Conservation (phyloP, 225 moss, liverwort and hornwort genomes). For the Asterella californica region DNA sequence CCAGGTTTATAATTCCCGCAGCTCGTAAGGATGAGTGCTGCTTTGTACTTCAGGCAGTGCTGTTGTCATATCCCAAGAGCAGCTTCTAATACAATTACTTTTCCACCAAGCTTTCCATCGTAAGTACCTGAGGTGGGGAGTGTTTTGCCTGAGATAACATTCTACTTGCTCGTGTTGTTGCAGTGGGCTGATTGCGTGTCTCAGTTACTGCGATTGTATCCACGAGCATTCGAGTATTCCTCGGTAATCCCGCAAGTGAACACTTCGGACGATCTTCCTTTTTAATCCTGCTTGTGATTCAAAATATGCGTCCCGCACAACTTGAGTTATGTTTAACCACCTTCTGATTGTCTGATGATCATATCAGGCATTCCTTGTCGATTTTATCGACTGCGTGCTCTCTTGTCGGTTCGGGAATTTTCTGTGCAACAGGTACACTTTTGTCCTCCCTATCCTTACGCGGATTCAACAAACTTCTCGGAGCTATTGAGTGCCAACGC, state of each 20-base stretch:
- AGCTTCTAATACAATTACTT: background rate
- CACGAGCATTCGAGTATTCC: conserved; percentile 89
- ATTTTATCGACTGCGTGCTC: conserved; percentile 78
- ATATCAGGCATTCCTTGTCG: conserved; percentile 79
- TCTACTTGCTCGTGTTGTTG: conserved; percentile 9
- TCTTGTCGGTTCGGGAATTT: conserved; percentile 95
- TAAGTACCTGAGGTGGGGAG: background rate
- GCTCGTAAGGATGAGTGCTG: background rate
- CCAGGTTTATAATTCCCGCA: background rate
- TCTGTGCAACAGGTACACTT: conserved; percentile 82
- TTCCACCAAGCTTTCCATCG: background rate
- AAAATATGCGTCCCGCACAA: background rate
- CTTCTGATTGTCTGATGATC: background rate
- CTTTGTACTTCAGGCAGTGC: background rate
- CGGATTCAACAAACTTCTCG: background rate
- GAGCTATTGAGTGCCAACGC: too few species aligned
- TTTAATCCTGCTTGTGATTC: background rate
- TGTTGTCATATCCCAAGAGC: background rate
- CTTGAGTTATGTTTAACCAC: background rate
- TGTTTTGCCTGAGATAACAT: background rate
- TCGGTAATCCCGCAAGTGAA: conserved; percentile 41
- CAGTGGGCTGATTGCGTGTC: conserved; percentile 97
- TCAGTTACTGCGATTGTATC: conserved; percentile 85
- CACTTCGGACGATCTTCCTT: background rate
- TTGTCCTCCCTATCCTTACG: background rate